A percentile compares a stretch with the other conserved stretches of the same genome.
phyloP scores from a whole-genome alignment of 164 flowering plant species.

The Amborella trichopoda region DNA sequence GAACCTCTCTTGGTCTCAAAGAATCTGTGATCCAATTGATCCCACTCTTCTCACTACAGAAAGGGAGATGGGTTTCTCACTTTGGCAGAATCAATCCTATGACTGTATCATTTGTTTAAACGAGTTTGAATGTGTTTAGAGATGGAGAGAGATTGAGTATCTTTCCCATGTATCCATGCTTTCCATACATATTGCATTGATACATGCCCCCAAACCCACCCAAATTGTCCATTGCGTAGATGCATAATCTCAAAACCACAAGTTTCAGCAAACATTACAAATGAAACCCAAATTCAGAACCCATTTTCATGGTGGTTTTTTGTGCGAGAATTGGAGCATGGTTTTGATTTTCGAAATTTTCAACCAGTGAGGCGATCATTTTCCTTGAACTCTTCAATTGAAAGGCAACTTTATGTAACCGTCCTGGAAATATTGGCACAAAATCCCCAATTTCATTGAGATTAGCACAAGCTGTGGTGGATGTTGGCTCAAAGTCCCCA shows the following conservation, averaged over 20 bases:
- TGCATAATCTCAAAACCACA: too few species aligned
- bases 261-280: neutral
- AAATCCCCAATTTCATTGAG: too few species aligned
- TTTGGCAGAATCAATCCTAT: slow-evolving; percentile 12
- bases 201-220: slow-evolving; percentile 81
- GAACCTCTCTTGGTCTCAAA: slow-evolving; percentile 68
- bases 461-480: too few species aligned
- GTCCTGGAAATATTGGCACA: slow-evolving; percentile 47
- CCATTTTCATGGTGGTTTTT: slow-evolving; percentile 33
- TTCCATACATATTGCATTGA: slow-evolving; percentile 96
- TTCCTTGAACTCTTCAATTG: slow-evolving; percentile 78
- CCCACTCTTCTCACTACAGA: slow-evolving; percentile 54
- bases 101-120: slow-evolving; percentile 87
- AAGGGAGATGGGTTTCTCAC: slow-evolving; percentile 10
- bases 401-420: slow-evolving; percentile 45
- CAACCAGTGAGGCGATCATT: slow-evolving; percentile 78
- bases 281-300: slow-evolving; percentile 19
- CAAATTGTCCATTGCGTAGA: too few species aligned
- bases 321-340: slow-evolving; percentile 45
- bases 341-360: slow-evolving; percentile 30
- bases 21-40: slow-evolving; percentile 59
- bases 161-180: slow-evolving; percentile 67
- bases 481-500: too few species aligned
- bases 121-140: slow-evolving; percentile 67
- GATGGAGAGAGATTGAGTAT: slow-evolving; percentile 67